Base-by-base conservation (phyloP, 1,139 yeast species). In the Tardiomyces blankii region DNA sequence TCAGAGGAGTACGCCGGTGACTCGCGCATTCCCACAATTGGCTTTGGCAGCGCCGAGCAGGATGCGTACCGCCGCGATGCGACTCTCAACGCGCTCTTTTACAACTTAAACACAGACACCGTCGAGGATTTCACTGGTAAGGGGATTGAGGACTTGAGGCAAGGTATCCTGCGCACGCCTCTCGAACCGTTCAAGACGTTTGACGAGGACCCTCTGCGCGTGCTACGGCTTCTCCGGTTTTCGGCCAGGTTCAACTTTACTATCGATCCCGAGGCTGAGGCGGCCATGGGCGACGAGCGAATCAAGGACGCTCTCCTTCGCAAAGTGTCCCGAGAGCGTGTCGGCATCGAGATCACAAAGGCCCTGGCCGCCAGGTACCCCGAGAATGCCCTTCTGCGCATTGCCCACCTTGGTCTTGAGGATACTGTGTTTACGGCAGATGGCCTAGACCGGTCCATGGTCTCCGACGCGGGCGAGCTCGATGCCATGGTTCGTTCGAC, bases 41-140 rank as follows among this genome's bases (percentile, higher is more conserved):
- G 49, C 42, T 83, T 81, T 58, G 99, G 98, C 0, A 87, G 97
- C 0, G 91, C 97, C 0, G 75, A 77, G 51, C 86, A 91, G 58
- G 99, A 91, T 64, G 96, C 98, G 0, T 69, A 78, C 55, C 75
- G 98, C 57, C 72, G 99, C 58, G 99, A 91, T 66, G 97, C 97
- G 2, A 91, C 98, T 0, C 69, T 91, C 49, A 68, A 91, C 63
- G 95, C 98, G 0, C 67, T 91, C 35, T 91, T 91, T 60, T 91
- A 83, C 65, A 91, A 91, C 62, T 71, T 91, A 44, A 75, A 76
- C 47, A 75, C 78, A 16, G 69, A 69, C 19, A 56, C 72, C 49
- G 80, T 91, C 19, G 99, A 91, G 58, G 99, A 91, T 64, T 78
- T 82, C 51, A 91, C 98, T 0, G 77, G 75, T 0, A 60, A 61